Evolutionary conservation across 352 stramenopile species (phyloP).

Genomic region (Peronospora belbahrii): DNA sequence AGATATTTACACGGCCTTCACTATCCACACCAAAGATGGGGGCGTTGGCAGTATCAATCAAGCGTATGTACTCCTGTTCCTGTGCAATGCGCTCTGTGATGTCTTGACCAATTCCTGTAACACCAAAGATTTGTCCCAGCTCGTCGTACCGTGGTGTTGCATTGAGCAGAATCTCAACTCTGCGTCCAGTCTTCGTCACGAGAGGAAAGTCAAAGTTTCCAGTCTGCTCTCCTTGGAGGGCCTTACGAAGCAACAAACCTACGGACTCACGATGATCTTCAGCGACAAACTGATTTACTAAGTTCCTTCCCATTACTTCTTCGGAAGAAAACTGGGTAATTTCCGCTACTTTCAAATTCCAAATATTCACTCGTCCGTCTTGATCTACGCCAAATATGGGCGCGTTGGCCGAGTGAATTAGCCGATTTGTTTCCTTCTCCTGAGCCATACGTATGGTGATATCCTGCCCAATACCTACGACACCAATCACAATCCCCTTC

Average conservation of each 20-base stretch:
- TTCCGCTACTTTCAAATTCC: constrained; percentile 64
- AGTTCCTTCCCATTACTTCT: constrained; percentile 60
- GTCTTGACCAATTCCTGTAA: constrained; percentile 52
- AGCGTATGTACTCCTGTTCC: too few species aligned
- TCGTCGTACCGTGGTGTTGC: constrained; percentile 39
- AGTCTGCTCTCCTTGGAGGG: constrained; percentile 33
- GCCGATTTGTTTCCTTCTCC: constrained; percentile 48
- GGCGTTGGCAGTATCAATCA: too few species aligned
- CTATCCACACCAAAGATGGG: too few species aligned
- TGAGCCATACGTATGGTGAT: constrained; percentile 52
- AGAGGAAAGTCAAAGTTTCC: constrained; percentile 59
- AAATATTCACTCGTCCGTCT: constrained; percentile 49
- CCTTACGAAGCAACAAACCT: constrained; percentile 17
- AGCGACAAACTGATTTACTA: constrained; percentile 49
- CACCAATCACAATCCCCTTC: constrained; percentile 33
- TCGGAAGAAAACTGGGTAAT: constrained; percentile 63
- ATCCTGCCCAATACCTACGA: constrained; percentile 46
- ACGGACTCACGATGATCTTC: constrained; percentile 20
- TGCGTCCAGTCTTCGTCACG: constrained; percentile 30
- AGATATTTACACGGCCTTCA: too few species aligned
- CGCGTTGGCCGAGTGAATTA: constrained; percentile 60
- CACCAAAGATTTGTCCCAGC: constrained; percentile 34
- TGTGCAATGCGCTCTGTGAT: constrained; percentile 22
- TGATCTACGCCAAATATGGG: constrained; percentile 58
- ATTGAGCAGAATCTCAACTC: constrained; percentile 42